Conservation (phyloP, 129 eudicot species). For the Lactuca saligna region DNA sequence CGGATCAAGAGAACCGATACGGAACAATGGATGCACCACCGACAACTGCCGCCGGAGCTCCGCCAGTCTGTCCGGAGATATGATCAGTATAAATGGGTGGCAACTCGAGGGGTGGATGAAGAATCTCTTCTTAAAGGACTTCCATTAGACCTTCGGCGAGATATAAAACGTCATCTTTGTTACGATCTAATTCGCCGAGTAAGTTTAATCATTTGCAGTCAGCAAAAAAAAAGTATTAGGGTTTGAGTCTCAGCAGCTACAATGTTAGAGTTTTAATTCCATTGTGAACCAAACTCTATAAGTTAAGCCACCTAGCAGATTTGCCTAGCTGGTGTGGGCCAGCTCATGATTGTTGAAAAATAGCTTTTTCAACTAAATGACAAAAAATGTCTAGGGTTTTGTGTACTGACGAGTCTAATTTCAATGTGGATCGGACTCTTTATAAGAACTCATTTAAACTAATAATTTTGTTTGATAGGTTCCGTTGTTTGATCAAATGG, state of each 20-base stretch:
- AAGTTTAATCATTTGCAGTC: conserved; percentile 12
- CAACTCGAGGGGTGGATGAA: conserved; percentile 87
- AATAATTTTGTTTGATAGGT: conserved; percentile 29
- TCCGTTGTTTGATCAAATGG: conserved; percentile 65
- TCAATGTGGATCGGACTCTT: too few relatives aligned
- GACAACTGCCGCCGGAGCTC: conserved; percentile 79
- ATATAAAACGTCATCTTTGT: conserved; percentile 84
- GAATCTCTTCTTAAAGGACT: conserved; percentile 71
- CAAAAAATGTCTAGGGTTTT: too few relatives aligned
- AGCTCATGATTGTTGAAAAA: too few relatives aligned
- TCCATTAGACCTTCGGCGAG: conserved; percentile 76
- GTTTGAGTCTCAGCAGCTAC: background rate
- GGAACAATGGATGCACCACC: conserved; percentile 93
- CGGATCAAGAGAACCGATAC: conserved; percentile 83
- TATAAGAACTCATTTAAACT: too few relatives aligned
- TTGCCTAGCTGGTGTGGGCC: background rate
- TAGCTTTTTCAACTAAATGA: too few relatives aligned
- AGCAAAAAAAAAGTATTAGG: background rate
- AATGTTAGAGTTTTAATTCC: background rate
- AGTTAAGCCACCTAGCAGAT: background rate
- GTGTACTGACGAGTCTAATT: too few relatives aligned
- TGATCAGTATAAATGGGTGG: conserved; percentile 89
- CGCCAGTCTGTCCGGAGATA: conserved; percentile 72
- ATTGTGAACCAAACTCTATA: background rate
- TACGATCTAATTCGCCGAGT: conserved; percentile 83